A percentile compares a stretch with the other conserved stretches of the same genome.
Evolutionary conservation across 768 basidiomycete species (phyloP).

Genomic region (Tricholoma saponaceum): DNA sequence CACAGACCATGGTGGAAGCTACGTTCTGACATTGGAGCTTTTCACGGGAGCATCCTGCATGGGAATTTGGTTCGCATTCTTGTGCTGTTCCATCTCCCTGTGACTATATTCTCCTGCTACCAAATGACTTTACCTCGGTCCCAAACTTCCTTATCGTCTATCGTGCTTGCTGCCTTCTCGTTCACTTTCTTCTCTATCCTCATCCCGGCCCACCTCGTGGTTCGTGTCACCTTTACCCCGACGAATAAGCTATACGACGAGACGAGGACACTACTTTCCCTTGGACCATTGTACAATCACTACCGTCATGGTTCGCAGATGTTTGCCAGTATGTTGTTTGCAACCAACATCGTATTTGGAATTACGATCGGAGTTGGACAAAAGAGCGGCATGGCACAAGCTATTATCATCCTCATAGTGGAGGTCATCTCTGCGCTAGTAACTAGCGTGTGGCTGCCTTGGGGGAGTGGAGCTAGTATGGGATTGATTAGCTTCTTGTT

Average conservation of each 20-base stretch:
- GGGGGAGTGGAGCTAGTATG: slow-evolving; percentile 97
- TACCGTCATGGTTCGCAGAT: slow-evolving; percentile 89
- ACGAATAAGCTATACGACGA: slow-evolving; percentile 94
- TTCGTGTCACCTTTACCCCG: slow-evolving; percentile 75
- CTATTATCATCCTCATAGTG: slow-evolving; percentile 82
- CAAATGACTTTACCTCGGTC: slow-evolving; percentile 64
- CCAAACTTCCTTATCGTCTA: slow-evolving; percentile 51
- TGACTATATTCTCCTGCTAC: slow-evolving; percentile 89
- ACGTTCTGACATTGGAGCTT: slow-evolving; percentile 64
- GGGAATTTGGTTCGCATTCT: slow-evolving; percentile 92
- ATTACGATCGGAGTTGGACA: slow-evolving; percentile 88
- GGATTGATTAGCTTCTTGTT: slow-evolving; percentile 92
- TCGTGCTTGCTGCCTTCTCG: slow-evolving; percentile 77
- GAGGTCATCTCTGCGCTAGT: slow-evolving; percentile 85
- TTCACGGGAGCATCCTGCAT: slow-evolving; percentile 76
- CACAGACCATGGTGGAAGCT: slow-evolving; percentile 50
- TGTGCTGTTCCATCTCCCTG: slow-evolving; percentile 89
- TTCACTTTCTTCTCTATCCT: slow-evolving; percentile 78
- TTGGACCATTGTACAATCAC: slow-evolving; percentile 93
- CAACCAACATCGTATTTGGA: slow-evolving; percentile 79
- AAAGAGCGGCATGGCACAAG: slow-evolving; percentile 85
- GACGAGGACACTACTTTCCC: slow-evolving; percentile 82
- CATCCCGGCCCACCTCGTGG: slow-evolving; percentile 68
- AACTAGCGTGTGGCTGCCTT: slow-evolving; percentile 93
- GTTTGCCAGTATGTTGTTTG: slow-evolving; percentile 79